Evolutionary conservation across 352 stramenopile species (phyloP), one percentile per base, ranked within the genome.

Genomic region (Aphanomyces stellatus): DNA sequence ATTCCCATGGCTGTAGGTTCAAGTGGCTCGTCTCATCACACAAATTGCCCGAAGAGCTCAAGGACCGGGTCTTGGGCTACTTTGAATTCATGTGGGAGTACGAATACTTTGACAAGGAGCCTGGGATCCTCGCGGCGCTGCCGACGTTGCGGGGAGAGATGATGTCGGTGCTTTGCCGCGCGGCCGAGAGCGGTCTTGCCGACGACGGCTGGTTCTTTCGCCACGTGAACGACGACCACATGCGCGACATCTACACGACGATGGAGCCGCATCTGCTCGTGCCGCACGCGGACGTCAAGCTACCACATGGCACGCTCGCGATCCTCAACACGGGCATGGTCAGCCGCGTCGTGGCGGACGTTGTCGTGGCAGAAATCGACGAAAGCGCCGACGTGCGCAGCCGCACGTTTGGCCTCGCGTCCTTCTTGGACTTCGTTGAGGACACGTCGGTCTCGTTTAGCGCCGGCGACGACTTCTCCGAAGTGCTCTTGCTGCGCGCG

Each of bases 41-140:
- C 33, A 62, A 73, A 24, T 51, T 75, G 10, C 48, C 46, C 13
- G 31, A 71, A 51, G 34, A n/a, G 27, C 55, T 80, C 4, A 70
- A 80, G 40, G 69, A 81, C 15, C 72, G 74, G 37, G 62, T 82
- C 27, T 22, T 74, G 1, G 34, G 71, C 15, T 85, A 78, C 49
- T 79, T 81, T 67, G 74, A 85, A 69, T 82, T 79, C 59, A 68
- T 79, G 53, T 85, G 73, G 75, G 72, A 59, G 57, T 68, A 76
- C 41, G 70, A 79, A 68, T 71, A 76, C 37, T 76, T 73, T 53
- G 75, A 77, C 5, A 72, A 79, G 35, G 77, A 85, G 62, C 51
- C 70, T 42, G 66, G 66, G 17, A 70, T 82, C 35, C 72, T 81
- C 57, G 55, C 69, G 53, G 70, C 76, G 61, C 51, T 85, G 13